Evolutionary conservation across 768 basidiomycete species (phyloP).

Genomic region (Tylopilus sp.): DNA sequence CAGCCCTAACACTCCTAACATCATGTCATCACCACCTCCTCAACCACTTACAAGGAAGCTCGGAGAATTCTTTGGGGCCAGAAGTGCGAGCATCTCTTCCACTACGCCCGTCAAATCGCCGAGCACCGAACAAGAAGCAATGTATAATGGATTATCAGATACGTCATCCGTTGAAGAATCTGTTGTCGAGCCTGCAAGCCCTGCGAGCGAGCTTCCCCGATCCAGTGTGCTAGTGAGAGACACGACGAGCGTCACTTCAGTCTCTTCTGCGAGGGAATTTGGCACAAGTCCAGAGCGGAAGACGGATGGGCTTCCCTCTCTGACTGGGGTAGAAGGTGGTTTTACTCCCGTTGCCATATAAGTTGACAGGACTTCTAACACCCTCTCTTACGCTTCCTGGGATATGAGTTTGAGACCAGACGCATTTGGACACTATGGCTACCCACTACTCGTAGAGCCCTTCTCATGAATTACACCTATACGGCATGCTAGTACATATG

Average conservation of each 20-base stretch:
- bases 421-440: slow-evolving; percentile 15
- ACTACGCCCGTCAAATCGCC: slow-evolving; percentile 27
- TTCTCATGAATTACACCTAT: slow-evolving; percentile 7
- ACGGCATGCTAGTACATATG: neutral
- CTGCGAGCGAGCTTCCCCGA: slow-evolving; percentile 27
- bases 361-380: slow-evolving; percentile 20
- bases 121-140: slow-evolving; percentile 23
- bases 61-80: slow-evolving; percentile 65
- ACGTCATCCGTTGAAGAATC: slow-evolving; percentile 37
- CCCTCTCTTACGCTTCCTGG: slow-evolving; percentile 4
- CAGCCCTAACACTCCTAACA: slow-evolving; percentile 18
- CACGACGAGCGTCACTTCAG: slow-evolving; percentile 26
- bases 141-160: slow-evolving; percentile 31
- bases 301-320: slow-evolving; percentile 11
- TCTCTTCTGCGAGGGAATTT: slow-evolving; percentile 23
- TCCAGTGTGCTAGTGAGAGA: slow-evolving; percentile 29
- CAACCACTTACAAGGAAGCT: slow-evolving; percentile 61
- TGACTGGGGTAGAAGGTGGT: slow-evolving; percentile 12
- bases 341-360: slow-evolving; percentile 30
- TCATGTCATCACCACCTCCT: slow-evolving; percentile 25
- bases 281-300: slow-evolving; percentile 30
- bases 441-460: slow-evolving; percentile 5
- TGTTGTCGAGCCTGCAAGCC: slow-evolving; percentile 32
- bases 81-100: slow-evolving; percentile 49
- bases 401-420: slow-evolving; percentile 8